A percentile compares a stretch with the other conserved stretches of the same genome.
Evolutionary conservation across 352 stramenopile species (phyloP).

Genomic region (Globisporangium barbulae): DNA sequence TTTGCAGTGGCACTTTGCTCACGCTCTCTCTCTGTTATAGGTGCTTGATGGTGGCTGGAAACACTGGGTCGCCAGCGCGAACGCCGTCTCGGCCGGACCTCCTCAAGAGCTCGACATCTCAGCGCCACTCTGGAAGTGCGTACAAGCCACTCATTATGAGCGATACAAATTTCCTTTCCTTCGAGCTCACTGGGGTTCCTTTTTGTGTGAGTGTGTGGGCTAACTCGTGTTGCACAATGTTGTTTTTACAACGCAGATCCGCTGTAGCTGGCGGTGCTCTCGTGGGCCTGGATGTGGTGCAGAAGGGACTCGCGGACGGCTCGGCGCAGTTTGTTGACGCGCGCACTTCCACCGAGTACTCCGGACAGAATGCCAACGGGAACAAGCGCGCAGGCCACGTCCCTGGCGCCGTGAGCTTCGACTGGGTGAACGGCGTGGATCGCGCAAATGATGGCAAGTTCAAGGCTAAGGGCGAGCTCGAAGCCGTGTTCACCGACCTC

Average conservation of each 20-base stretch:
- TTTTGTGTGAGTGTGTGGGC: not conserved
- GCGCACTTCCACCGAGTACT: conserved; percentile 36
- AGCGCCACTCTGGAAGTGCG: conserved; percentile 14
- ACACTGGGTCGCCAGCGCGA: conserved; percentile 52
- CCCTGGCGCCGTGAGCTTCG: conserved; percentile 65
- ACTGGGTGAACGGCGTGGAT: conserved; percentile 67
- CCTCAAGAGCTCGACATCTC: not conserved
- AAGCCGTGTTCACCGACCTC: conserved; percentile 35
- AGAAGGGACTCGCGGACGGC: conserved; percentile 22
- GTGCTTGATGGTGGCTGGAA: conserved; percentile 72
- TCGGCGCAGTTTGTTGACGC: conserved; percentile 36
- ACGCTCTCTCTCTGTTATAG: conserved; percentile 12
- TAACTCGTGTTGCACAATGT: not conserved
- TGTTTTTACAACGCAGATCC: not conserved
- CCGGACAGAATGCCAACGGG: conserved; percentile 30
- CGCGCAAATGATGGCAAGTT: conserved; percentile 46
- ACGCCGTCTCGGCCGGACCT: conserved; percentile 35
- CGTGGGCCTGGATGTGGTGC: conserved; percentile 29
- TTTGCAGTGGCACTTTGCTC: too few relatives aligned
- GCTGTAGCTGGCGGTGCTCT: conserved; percentile 14
- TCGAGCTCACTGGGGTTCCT: too few relatives aligned
- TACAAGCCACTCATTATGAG: not conserved
- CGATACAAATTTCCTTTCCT: too few relatives aligned
- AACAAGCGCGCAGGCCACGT: conserved; percentile 55
- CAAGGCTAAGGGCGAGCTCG: conserved; percentile 53